Evolutionary conservation across 192 early-diverging fungal species (phyloP), one percentile per base, ranked within the genome.

Genomic region (Diversispora eburnea): DNA sequence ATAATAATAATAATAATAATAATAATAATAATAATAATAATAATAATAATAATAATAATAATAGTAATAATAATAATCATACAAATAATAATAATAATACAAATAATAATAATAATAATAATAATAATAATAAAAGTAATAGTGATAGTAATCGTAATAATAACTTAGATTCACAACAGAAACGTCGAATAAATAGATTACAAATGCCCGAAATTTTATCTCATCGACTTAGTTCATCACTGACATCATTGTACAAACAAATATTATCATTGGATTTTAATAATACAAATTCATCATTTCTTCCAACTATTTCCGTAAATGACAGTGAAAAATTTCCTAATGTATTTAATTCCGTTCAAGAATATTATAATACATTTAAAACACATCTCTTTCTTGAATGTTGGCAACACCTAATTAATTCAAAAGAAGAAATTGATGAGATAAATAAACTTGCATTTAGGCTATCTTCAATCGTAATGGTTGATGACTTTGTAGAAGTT

Each of bases 331-430:
- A 46, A 5, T 85, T 98, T 8, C 87, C 89, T 1, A 79, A 86
- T 19, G 70, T 20, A 17, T 98, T 94, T 73, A 69, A 77, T 5
- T 77, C 81, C 13, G 77, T 79, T 5, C 70, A 80, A 22, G 78
- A 88, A 48, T 98, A 97, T 75, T 75, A 74, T 4, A 57, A 65
- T 19, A 77, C 82, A 4, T 91, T 97, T 78, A 93, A 95, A 76
- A 94, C 94, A 0, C 76, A 96, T 56, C 61, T 96, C 45, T 70
- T 94, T 48, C 80, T 94, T 5, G 96, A 98, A 78, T 84, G 87
- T 67, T 95, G 94, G 95, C 80, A 90, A 57, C 90, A 95, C 75
- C 77, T 97, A 45, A 78, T 88, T 74, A 86, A 89, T 6, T 80
- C 88, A 19, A 86, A 87, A 55, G 90, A 93, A 66, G 86, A 91